phyloP scores from a whole-genome alignment of 164 flowering plant species.

The Saururus chinensis region DNA sequence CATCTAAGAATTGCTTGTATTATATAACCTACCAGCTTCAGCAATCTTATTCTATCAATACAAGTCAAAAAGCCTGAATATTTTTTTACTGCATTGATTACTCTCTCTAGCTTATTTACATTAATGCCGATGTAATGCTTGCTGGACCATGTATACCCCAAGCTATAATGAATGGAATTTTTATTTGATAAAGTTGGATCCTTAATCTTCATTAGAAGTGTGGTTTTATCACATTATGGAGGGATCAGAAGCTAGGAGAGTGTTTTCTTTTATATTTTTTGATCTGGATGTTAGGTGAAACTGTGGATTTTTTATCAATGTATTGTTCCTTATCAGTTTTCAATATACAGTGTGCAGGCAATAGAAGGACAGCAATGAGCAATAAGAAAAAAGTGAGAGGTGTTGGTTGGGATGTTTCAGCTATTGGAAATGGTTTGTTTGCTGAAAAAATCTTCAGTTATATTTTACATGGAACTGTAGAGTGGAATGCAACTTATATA shows the following conservation, averaged over 20 bases:
- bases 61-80: no score
- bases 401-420: slow-evolving; percentile 96
- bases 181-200: no score
- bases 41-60: no score
- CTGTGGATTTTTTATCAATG: neutral
- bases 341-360: slow-evolving; percentile 83
- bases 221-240: neutral
- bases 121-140: neutral
- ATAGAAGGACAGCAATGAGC: slow-evolving; percentile 99
- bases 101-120: no score
- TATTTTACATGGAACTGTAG: neutral
- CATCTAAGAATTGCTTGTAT: no score
- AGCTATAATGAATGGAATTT: no score
- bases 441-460: neutral
- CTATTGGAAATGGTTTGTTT: slow-evolving; percentile 81
- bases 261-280: no score
- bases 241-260: neutral
- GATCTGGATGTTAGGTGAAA: no score
- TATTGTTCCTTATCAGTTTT: neutral
- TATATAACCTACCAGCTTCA: no score
- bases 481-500: neutral
- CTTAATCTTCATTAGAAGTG: no score
- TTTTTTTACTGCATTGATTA: no score
- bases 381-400: slow-evolving; percentile 66
- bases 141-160: no score